Evolutionary conservation across 768 basidiomycete species (phyloP), one percentile per base, ranked within the genome.

Genomic region (Sporobolomyces roseus): DNA sequence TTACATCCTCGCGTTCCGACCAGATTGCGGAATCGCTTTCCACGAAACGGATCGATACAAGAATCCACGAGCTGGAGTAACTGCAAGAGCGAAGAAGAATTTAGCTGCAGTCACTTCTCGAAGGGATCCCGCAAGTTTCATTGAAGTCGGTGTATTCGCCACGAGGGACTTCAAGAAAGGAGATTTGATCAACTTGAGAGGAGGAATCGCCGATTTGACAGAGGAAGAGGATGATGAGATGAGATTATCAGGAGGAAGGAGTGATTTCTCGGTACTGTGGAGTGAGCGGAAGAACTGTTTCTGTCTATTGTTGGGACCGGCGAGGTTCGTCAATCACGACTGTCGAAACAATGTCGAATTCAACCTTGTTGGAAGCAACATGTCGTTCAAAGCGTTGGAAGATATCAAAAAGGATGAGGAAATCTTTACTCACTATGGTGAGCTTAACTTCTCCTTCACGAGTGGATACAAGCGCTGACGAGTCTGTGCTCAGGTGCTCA

Each of bases 321-420:
- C 70, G 4, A 35, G 69, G 29, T 69, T 69, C 58, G 65, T 66
- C 36, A 73, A 73, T 52, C 72, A 73, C 64, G 64, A 66, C 46
- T 73, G 72, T 43, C 51, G 67, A 43, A 69, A 69, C 61, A 73
- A 73, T 51, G 72, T 73, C 64, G 64, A 63, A 55, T 73, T 73
- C 65, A 55, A 63, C 19, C 36, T 64, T 30, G 17, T 29, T 5
- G 61, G 58, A 8, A 17, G 29, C 23, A 63, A 63, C 56, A 73
- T 73, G 72, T 9, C 54, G 30, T 73, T 73, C 72, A 63, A 63
- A 52, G 72, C 60, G 6, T 10, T 73, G 46, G 72, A 73, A 56
- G 68, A 73, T 43, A 69, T 73, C 58, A 46, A 56, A 4, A 53
- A 54, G 23, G 68, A 69, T 29, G 72, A 69, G 14, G 66, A 73